Conservation (phyloP, 2,329 filamentous ascomycete genomes). For the Decorospora gaudefroyi region DNA sequence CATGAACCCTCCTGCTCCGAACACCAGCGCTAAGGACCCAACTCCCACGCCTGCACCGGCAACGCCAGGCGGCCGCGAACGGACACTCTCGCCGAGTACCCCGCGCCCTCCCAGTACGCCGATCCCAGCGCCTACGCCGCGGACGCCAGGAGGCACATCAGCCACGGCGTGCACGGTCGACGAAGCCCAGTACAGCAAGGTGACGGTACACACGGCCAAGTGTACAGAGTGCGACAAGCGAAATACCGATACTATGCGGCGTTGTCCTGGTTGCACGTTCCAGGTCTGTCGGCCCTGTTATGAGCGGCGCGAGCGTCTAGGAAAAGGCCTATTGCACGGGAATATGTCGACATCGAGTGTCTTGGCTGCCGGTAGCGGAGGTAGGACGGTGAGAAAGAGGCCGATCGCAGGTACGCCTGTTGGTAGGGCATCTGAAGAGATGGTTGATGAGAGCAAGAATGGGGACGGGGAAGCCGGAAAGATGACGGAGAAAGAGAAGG, state of each 20-base stretch:
- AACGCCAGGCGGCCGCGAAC: not conserved
- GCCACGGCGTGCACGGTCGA: constrained; percentile 22
- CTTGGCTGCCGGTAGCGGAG: not conserved
- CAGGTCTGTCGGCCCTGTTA: constrained; percentile 42
- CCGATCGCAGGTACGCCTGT: not conserved
- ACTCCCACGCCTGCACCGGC: not conserved
- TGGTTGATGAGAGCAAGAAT: not conserved
- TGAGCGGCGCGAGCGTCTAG: constrained; percentile 13
- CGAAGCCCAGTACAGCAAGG: constrained; percentile 24
- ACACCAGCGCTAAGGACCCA: not conserved
- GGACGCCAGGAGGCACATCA: constrained; percentile 15
- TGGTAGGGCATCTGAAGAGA: not conserved
- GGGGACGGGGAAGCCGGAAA: not conserved
- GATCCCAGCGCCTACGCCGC: constrained; percentile 9
- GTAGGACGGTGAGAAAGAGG: constrained; percentile 8
- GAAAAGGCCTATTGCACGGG: constrained; percentile 31
- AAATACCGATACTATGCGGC: constrained; percentile 38
- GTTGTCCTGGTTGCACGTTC: constrained; percentile 44
- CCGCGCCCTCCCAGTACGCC: constrained; percentile 3
- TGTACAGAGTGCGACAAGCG: constrained; percentile 44
- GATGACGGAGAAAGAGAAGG: not conserved
- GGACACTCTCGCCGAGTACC: not conserved
- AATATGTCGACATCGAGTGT: constrained; percentile 17
- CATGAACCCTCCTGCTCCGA: not conserved
- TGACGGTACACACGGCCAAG: constrained; percentile 46